These are phyloP conservation scores for Dictyostelium brefeldianum DNA, from an alignment of 78 protist genomes.

Conservation along the genomic window DNA sequence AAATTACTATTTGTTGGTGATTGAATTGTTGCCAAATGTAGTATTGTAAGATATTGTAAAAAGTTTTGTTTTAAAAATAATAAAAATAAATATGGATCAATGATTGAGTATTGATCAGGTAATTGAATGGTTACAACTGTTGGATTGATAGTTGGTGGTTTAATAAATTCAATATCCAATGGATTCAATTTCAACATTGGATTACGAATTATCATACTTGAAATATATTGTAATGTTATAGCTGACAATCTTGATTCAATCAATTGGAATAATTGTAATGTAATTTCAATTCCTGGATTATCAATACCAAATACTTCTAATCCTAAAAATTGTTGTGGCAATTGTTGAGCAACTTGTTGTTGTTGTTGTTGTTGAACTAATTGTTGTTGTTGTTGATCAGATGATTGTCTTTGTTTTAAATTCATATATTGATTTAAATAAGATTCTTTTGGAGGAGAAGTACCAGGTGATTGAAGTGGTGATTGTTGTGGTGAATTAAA, in stretches of 20 bases:
- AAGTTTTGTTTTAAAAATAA: conserved; percentile 65
- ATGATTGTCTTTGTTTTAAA: background rate
- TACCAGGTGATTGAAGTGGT: conserved; percentile 53
- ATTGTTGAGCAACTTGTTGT: background rate
- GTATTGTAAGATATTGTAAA: conserved; percentile 45
- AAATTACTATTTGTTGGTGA: background rate
- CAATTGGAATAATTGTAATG: conserved; percentile 50
- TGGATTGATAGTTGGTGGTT: conserved; percentile 52
- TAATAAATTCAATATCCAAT: conserved; percentile 75
- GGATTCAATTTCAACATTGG: conserved; percentile 74
- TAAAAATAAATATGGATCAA: conserved; percentile 49
- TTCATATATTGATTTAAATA: background rate
- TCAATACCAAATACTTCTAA: conserved; percentile 74
- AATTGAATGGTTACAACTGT: conserved; percentile 12
- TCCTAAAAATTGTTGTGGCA: background rate
- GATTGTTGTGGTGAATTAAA: conserved; percentile 72
- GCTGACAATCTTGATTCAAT: conserved; percentile 55
- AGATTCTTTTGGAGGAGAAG: conserved; percentile 72
- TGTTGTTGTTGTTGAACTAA: background rate
- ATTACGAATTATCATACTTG: conserved; percentile 50
- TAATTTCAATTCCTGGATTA: conserved; percentile 72
- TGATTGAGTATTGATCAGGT: conserved; percentile 2
- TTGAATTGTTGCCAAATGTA: conserved; percentile 28
- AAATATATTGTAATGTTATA: conserved; percentile 30
- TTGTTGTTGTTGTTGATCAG: background rate